Conservation (phyloP, 108 stramenopile species). For the Nitzschia putrida region DNA sequence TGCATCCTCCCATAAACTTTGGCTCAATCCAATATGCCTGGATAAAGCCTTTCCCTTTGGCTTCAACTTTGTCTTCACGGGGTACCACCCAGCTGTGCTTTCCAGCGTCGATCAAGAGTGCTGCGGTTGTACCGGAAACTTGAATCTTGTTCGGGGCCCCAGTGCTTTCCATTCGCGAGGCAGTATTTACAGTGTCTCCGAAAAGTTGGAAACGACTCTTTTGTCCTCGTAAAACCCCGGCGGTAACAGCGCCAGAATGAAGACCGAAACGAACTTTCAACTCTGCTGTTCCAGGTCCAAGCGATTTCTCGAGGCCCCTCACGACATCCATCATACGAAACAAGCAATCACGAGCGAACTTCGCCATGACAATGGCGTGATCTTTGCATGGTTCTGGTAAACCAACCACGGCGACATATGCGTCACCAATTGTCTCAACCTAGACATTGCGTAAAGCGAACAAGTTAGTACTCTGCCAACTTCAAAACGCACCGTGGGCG, state of each 20-base stretch:
- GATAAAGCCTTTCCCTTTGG: constrained; percentile 65
- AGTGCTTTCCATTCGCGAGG: constrained; percentile 8
- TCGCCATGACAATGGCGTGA: constrained; percentile 22
- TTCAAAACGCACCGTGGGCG: not conserved
- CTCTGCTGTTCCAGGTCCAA: constrained; percentile 24
- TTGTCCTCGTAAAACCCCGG: constrained; percentile 9
- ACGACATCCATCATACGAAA: not conserved
- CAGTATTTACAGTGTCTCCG: constrained; percentile 14
- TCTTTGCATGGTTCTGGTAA: constrained; percentile 15
- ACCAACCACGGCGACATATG: constrained; percentile 20
- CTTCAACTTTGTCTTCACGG: constrained; percentile 42
- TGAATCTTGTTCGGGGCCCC: constrained; percentile 33
- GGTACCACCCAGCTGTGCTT: constrained; percentile 35
- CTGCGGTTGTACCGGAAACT: constrained; percentile 37
- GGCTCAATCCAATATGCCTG: constrained; percentile 39
- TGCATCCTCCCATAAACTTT: not conserved
- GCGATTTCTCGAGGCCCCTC: not conserved
- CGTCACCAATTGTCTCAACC: constrained; percentile 4
- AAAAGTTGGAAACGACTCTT: constrained; percentile 13
- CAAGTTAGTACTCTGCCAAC: not conserved
- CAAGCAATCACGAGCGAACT: constrained; percentile 20
- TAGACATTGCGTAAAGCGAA: not conserved
- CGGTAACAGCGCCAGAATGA: constrained; percentile 23
- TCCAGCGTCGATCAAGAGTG: constrained; percentile 31
- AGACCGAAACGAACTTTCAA: constrained; percentile 55